A percentile compares a stretch with the other conserved stretches of the same genome.
These are phyloP conservation scores for Chiua virens DNA, from an alignment of 768 basidiomycete species.

Conservation along the genomic window DNA sequence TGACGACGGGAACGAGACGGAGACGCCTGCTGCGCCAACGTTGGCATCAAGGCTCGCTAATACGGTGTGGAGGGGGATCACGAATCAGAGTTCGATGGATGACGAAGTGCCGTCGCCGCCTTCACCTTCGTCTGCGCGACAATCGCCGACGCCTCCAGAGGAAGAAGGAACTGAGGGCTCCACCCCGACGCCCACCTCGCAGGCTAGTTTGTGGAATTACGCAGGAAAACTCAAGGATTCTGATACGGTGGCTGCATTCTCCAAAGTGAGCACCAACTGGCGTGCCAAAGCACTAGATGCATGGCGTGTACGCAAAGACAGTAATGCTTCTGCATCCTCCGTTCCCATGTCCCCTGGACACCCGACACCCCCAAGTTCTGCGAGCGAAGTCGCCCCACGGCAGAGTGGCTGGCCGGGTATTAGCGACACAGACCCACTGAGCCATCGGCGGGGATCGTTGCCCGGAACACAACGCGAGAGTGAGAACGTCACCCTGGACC, in stretches of 20 bases:
- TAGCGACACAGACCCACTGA: background rate
- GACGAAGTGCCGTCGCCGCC: slow-evolving; percentile 44
- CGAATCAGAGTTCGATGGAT: slow-evolving; percentile 76
- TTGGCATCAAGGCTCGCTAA: slow-evolving; percentile 55
- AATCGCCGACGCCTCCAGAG: slow-evolving; percentile 26
- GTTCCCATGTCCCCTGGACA: background rate
- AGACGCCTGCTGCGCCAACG: slow-evolving; percentile 37
- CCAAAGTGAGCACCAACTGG: slow-evolving; percentile 79
- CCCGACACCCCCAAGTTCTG: slow-evolving; percentile 18
- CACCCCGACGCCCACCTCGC: slow-evolving; percentile 22
- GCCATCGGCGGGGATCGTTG: slow-evolving; percentile 40
- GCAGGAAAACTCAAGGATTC: slow-evolving; percentile 75
- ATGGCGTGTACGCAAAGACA: slow-evolving; percentile 27
- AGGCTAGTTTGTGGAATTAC: slow-evolving; percentile 60
- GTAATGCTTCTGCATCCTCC: slow-evolving; percentile 4
- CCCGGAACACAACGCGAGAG: slow-evolving; percentile 37
- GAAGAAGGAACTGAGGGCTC: slow-evolving; percentile 12
- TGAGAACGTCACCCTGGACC: slow-evolving; percentile 42
- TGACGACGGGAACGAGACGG: slow-evolving; percentile 48
- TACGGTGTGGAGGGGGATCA: slow-evolving; percentile 76
- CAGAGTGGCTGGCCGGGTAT: slow-evolving; percentile 15
- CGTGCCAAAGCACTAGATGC: slow-evolving; percentile 53
- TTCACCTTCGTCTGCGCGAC: slow-evolving; percentile 32
- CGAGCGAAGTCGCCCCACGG: slow-evolving; percentile 20
- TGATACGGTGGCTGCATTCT: slow-evolving; percentile 64